Evolutionary conservation across 495 filamentous ascomycete species (phyloP).

Genomic region (Penicillium crystallinum): DNA sequence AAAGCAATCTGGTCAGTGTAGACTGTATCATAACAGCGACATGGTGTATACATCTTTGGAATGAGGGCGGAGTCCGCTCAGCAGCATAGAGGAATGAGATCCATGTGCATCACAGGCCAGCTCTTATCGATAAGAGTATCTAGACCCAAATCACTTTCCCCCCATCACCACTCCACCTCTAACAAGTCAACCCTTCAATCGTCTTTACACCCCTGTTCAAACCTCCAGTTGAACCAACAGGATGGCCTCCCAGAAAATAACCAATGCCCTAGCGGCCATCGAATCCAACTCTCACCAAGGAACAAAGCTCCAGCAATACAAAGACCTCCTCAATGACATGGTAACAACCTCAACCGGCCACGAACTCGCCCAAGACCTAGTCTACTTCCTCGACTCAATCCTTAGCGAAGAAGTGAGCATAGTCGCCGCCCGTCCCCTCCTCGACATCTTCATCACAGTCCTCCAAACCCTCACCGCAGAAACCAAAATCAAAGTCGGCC

Average conservation of each 20-base stretch:
- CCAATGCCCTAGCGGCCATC: constrained; percentile 50
- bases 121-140: constrained; percentile 5
- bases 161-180: neutral
- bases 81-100: too few species aligned
- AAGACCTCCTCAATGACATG: constrained; percentile 59
- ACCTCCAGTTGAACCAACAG: neutral
- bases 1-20: too few species aligned
- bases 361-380: constrained; percentile 59
- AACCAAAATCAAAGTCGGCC: constrained; percentile 64
- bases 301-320: constrained; percentile 59
- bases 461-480: constrained; percentile 54
- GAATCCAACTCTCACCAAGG: constrained; percentile 46
- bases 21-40: too few species aligned
- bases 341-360: constrained; percentile 49
- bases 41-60: too few species aligned
- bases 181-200: too few species aligned
- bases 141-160: neutral
- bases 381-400: constrained; percentile 61
- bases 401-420: constrained; percentile 66
- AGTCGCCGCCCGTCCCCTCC: constrained; percentile 65
- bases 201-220: neutral
- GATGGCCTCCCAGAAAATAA: constrained; percentile 58
- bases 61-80: too few species aligned
- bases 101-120: too few species aligned
- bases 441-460: constrained; percentile 58